Conservation (phyloP, 2,329 filamentous ascomycete species). For the Aureobasidium sp. region DNA sequence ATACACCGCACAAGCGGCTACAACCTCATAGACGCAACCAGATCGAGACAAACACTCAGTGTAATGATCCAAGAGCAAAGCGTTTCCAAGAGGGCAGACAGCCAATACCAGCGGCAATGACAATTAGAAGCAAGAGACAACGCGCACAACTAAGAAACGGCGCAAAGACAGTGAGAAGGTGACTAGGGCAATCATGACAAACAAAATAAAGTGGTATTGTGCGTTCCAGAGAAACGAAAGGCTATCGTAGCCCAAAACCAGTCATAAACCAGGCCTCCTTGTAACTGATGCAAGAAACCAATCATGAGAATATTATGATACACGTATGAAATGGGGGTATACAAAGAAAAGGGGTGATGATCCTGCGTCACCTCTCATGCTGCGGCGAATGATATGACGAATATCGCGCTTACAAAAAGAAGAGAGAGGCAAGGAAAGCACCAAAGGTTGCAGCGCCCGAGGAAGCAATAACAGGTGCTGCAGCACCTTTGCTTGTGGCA, state of each 20-base stretch:
- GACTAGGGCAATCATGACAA: too few relatives aligned
- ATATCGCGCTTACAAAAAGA: constrained; percentile 1
- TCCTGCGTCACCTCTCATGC: constrained; percentile 1
- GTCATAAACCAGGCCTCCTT: background rate
- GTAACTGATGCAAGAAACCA: background rate
- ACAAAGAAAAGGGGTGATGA: background rate
- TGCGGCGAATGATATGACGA: background rate
- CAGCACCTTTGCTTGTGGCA: background rate
- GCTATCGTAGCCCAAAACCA: background rate
- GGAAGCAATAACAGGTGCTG: background rate
- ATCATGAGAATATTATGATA: background rate
- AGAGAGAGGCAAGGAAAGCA: constrained; percentile 3
- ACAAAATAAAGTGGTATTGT: background rate
- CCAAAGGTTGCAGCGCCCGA: background rate
- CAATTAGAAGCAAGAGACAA: too few relatives aligned
- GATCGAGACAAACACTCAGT: background rate
- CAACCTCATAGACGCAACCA: background rate
- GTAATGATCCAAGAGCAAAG: too few relatives aligned
- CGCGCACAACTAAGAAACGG: too few relatives aligned
- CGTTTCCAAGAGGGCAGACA: too few relatives aligned
- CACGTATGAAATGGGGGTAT: background rate
- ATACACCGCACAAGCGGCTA: background rate
- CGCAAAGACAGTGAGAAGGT: background rate
- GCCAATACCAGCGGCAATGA: too few relatives aligned
- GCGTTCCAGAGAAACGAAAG: background rate